Percentiles rank a stretch among this genome's conserved stretches.
Conservation (phyloP, 2,329 filamentous ascomycete species). For the Colletotrichum aenigma region DNA sequence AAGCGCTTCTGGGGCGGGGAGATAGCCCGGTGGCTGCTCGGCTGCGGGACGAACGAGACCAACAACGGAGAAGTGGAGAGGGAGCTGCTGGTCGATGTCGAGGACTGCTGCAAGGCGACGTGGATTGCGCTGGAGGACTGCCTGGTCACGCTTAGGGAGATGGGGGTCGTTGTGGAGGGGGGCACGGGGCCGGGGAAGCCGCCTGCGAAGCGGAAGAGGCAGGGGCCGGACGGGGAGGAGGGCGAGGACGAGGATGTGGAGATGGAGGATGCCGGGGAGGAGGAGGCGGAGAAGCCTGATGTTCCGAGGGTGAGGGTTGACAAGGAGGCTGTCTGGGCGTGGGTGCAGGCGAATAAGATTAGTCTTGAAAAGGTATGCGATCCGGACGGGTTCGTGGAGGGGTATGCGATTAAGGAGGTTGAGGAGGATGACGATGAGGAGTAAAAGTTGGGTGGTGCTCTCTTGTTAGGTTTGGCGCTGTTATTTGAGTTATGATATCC, state of each 20-base stretch:
- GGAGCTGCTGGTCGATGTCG: constrained; percentile 62
- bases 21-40: constrained; percentile 72
- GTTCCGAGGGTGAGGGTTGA: constrained; percentile 56
- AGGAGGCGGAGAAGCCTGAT: constrained; percentile 25
- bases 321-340: constrained; percentile 65
- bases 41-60: constrained; percentile 12
- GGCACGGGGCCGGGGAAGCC: constrained; percentile 49
- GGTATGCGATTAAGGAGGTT: constrained; percentile 59
- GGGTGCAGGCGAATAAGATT: constrained; percentile 68
- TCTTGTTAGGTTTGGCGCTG: not conserved
- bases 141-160: constrained; percentile 76
- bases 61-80: not conserved
- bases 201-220: not conserved
- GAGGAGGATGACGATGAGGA: constrained; percentile 36
- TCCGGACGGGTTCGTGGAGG: constrained; percentile 74
- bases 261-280: constrained; percentile 23
- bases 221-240: constrained; percentile 15
- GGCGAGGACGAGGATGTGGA: constrained; percentile 25
- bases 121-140: constrained; percentile 89
- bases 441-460: not conserved
- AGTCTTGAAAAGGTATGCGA: constrained; percentile 71
- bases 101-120: constrained; percentile 75
- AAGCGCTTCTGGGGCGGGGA: constrained; percentile 85
- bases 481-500: not conserved
- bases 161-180: constrained; percentile 72